phyloP scores from a whole-genome alignment of 177 flowering plant species.

The Tripterygium wilfordii region DNA sequence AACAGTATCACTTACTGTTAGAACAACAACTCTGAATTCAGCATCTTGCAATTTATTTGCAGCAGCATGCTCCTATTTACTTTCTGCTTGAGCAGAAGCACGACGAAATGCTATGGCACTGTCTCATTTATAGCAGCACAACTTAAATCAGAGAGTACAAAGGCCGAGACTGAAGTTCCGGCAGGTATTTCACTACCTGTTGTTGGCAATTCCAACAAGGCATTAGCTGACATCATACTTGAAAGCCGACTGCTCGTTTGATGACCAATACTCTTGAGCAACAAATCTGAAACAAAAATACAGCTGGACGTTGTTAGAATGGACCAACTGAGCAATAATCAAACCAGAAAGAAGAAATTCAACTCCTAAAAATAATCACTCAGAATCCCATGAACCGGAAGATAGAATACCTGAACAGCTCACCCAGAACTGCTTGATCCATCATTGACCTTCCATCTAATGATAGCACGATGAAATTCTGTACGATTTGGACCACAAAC shows the following conservation, averaged over 20 bases:
- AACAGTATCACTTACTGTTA: slow-evolving; percentile 94
- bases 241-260: slow-evolving; percentile 91
- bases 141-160: slow-evolving; percentile 70
- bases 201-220: slow-evolving; percentile 73
- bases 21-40: slow-evolving; percentile 57
- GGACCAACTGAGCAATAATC: too few species aligned
- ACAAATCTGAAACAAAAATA: slow-evolving; percentile 84
- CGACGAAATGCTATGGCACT: slow-evolving; percentile 9
- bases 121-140: slow-evolving; percentile 14
- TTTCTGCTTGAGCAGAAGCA: slow-evolving; percentile 9
- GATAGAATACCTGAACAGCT: slow-evolving; percentile 14
- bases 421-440: slow-evolving; percentile 83
- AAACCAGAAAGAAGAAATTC: too few species aligned
- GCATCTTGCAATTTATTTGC: slow-evolving; percentile 19
- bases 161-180: slow-evolving; percentile 59
- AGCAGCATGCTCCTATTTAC: slow-evolving; percentile 9
- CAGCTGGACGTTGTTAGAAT: too few species aligned
- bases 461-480: slow-evolving; percentile 78
- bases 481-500: slow-evolving; percentile 60
- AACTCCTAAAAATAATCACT: too few species aligned
- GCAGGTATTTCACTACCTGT: slow-evolving; percentile 44
- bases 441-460: slow-evolving; percentile 67
- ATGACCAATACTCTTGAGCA: slow-evolving; percentile 92
- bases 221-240: slow-evolving; percentile 90
- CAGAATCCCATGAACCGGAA: neutral